Percentiles rank a stretch among this genome's conserved stretches.
Evolutionary conservation across 257 asterid genomes (phyloP).

Genomic region (Ballota nigra): DNA sequence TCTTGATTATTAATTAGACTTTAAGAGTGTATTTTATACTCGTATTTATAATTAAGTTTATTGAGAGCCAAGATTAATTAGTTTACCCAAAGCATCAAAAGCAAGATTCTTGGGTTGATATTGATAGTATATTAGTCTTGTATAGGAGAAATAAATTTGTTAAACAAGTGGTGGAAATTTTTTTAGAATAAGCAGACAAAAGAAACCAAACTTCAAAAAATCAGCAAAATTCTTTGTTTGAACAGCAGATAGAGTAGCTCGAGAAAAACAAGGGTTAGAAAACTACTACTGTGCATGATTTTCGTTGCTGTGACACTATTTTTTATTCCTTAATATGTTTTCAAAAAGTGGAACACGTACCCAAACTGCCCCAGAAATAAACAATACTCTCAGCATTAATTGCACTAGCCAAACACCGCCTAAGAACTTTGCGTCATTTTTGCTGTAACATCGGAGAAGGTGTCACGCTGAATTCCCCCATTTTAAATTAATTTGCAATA

Average conservation of each 20-base stretch:
- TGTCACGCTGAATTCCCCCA: slow-evolving; percentile 27
- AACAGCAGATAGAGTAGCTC: slow-evolving; percentile 13
- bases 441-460: slow-evolving; percentile 43
- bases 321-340: slow-evolving; percentile 4
- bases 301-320: slow-evolving; percentile 11
- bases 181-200: slow-evolving; percentile 17
- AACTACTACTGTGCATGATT: slow-evolving; percentile 24
- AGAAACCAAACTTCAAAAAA: slow-evolving; percentile 14
- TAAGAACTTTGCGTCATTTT: slow-evolving; percentile 35
- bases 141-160: not conserved
- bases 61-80: not conserved
- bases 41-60: too few relatives aligned
- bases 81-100: not conserved
- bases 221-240: slow-evolving; percentile 24
- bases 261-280: slow-evolving; percentile 10
- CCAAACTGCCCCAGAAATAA: slow-evolving; percentile 14
- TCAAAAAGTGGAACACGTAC: slow-evolving; percentile 15
- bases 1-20: too few relatives aligned
- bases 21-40: too few relatives aligned
- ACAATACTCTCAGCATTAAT: slow-evolving; percentile 20
- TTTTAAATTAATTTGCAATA: not conserved
- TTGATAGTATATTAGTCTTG: not conserved
- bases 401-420: slow-evolving; percentile 13
- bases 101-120: not conserved
- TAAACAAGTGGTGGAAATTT: not conserved